Conservation (phyloP, 1,284 basidiomycete species). For the Volvariella volvacea region DNA sequence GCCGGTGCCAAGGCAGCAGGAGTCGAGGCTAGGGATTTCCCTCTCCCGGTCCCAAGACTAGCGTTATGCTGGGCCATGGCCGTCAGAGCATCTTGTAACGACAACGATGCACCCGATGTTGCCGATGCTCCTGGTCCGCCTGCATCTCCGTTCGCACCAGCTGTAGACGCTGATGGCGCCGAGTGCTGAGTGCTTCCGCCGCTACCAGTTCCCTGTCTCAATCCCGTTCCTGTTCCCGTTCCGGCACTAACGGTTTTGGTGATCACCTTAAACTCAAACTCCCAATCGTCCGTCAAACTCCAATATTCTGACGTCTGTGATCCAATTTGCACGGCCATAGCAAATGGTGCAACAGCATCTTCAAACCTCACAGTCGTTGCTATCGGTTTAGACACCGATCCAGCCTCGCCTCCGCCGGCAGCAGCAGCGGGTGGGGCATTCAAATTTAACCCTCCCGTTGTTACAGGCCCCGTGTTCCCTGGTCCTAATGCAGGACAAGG, state of each 20-base stretch:
- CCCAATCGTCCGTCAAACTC: slow-evolving; percentile 67
- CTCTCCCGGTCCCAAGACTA: neutral
- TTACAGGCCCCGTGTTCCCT: no score
- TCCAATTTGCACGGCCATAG: slow-evolving; percentile 63
- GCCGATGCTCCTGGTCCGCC: no score
- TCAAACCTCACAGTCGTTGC: slow-evolving; percentile 19
- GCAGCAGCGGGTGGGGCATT: no score
- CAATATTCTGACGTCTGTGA: slow-evolving; percentile 51
- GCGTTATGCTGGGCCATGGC: slow-evolving; percentile 9
- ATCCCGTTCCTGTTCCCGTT: no score
- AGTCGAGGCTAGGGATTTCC: no score
- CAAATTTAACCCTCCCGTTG: no score
- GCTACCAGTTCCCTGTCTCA: no score
- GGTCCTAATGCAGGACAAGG: slow-evolving; percentile 29
- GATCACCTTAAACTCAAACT: slow-evolving; percentile 45
- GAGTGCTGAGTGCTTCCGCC: no score
- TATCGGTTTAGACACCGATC: neutral
- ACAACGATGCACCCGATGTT: no score
- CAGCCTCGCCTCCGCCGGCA: neutral
- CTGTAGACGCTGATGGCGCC: no score
- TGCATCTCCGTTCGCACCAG: no score
- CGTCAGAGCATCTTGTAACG: slow-evolving; percentile 14
- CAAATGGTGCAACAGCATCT: slow-evolving; percentile 53
- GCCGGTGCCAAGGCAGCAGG: slow-evolving; percentile 10
- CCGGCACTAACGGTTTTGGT: slow-evolving; percentile 9